A percentile compares a stretch with the other conserved stretches of the same genome.
These are phyloP conservation scores for Penicillium salamii DNA, from an alignment of 495 filamentous ascomycete genomes.

Conservation along the genomic window DNA sequence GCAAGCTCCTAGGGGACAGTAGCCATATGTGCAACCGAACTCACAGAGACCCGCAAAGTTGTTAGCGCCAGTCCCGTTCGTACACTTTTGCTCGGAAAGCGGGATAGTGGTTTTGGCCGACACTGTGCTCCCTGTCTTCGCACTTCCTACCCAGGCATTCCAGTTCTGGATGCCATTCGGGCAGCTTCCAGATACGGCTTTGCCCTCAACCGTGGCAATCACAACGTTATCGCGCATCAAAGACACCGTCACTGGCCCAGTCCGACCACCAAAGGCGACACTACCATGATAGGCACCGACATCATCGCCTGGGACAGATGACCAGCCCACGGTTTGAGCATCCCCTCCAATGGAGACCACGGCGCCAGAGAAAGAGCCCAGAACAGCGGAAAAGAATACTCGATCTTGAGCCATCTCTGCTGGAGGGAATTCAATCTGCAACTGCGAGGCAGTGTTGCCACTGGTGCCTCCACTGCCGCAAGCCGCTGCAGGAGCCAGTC, in stretches of 20 bases:
- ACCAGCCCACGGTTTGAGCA: constrained; percentile 25
- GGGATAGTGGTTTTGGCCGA: not conserved
- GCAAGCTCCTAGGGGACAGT: constrained; percentile 17
- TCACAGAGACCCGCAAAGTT: constrained; percentile 12
- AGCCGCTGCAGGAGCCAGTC: not conserved
- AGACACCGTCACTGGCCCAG: constrained; percentile 23
- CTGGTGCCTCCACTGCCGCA: not conserved
- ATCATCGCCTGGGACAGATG: constrained; percentile 19
- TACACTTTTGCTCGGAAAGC: not conserved
- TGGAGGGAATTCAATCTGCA: not conserved
- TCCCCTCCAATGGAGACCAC: constrained; percentile 30
- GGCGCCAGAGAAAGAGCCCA: constrained; percentile 13
- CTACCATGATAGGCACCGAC: constrained; percentile 48
- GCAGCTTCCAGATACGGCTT: not conserved
- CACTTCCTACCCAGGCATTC: not conserved
- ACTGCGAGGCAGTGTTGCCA: not conserved
- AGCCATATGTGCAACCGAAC: constrained; percentile 14
- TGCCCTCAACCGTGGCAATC: not conserved
- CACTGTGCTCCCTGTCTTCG: not conserved
- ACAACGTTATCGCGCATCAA: too few species aligned
- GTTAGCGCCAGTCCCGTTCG: not conserved
- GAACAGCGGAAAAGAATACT: not conserved
- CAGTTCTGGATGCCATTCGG: not conserved
- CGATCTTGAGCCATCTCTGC: not conserved
- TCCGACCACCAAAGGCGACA: constrained; percentile 41